Conservation (phyloP, 202 grass and related monocot genomes). For the Panicum virgatum region DNA sequence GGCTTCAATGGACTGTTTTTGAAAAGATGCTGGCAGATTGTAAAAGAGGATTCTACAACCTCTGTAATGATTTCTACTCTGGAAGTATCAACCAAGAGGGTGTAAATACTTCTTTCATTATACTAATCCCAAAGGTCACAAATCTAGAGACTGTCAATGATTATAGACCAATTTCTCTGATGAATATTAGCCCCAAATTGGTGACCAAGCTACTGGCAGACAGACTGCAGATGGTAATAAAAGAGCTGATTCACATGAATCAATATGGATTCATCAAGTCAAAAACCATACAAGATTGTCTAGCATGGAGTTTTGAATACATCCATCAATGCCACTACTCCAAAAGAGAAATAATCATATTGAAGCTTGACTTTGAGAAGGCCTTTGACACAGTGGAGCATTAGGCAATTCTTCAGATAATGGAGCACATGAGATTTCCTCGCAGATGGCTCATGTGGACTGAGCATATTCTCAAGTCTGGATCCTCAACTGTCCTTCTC, state of each 20-base stretch:
- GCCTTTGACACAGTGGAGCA: too few relatives aligned
- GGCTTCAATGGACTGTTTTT: not conserved
- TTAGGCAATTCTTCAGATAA: not conserved
- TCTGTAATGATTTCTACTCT: not conserved
- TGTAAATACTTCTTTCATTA: not conserved
- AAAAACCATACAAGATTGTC: not conserved
- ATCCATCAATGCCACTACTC: too few relatives aligned
- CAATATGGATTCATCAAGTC: not conserved
- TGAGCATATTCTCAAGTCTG: too few relatives aligned
- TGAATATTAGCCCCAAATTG: not conserved
- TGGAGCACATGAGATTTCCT: not conserved
- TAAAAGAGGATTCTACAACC: not conserved
- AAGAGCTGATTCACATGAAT: not conserved
- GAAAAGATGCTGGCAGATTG: too few relatives aligned
- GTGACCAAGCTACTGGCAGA: not conserved
- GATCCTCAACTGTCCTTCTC: too few relatives aligned
- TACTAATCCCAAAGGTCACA: not conserved
- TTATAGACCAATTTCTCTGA: not conserved
- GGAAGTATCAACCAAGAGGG: not conserved
- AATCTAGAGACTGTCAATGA: not conserved
- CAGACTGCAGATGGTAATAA: not conserved
- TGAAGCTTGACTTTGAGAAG: too few relatives aligned
- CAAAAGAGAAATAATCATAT: too few relatives aligned
- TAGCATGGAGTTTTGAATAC: too few relatives aligned
- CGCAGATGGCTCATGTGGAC: too few relatives aligned